Evolutionary conservation across 441 rosid species (phyloP).

Genomic region (Brassica hybrid): DNA sequence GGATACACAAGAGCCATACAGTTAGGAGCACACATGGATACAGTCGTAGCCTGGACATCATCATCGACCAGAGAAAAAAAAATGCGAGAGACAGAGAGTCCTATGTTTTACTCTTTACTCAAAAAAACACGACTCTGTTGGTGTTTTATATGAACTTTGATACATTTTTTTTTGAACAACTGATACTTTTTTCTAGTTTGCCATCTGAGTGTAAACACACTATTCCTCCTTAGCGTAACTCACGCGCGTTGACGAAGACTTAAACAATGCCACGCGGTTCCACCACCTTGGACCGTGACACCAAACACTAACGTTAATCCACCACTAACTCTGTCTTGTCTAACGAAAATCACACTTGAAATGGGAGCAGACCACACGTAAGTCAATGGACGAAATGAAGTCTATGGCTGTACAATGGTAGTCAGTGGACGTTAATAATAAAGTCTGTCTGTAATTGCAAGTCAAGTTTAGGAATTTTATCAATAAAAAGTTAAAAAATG

Average conservation of each 20-base stretch:
- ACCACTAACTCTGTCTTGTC: not conserved
- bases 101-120: not conserved
- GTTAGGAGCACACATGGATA: slow-evolving; percentile 22
- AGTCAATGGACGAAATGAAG: not conserved
- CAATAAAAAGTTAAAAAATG: too few relatives aligned
- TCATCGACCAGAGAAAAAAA: slow-evolving; percentile 10
- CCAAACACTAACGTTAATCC: not conserved
- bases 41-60: slow-evolving; percentile 3
- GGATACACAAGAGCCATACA: slow-evolving; percentile 23
- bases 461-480: not conserved
- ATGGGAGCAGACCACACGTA: not conserved
- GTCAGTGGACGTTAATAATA: not conserved
- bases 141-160: not conserved
- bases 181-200: not conserved
- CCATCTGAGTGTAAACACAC: not conserved
- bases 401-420: not conserved
- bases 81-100: slow-evolving; percentile 9
- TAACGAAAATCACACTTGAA: not conserved
- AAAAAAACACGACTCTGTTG: not conserved
- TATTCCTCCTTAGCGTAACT: not conserved
- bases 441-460: too few relatives aligned
- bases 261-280: slow-evolving; percentile 8
- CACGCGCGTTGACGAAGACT: slow-evolving; percentile 6
- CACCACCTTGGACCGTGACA: slow-evolving; percentile 13
- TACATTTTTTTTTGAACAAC: not conserved